Conservation (phyloP, 1,284 basidiomycete genomes). For the Uromyces viciae-fabae region DNA sequence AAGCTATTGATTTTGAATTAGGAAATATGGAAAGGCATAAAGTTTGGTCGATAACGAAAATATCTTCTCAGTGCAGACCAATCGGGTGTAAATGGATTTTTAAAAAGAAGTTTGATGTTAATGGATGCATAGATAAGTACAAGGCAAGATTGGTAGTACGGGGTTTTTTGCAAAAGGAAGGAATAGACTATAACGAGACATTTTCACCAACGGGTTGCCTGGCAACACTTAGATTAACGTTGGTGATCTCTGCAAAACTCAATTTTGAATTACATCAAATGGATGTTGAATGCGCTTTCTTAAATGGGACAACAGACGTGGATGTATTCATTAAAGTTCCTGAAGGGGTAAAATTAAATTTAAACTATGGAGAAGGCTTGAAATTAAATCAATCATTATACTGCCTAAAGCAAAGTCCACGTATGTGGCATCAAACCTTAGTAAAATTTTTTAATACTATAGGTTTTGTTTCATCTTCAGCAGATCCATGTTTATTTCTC, state of each 20-base stretch:
- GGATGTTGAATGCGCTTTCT: slow-evolving; percentile 12
- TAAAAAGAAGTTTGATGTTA: slow-evolving; percentile 1
- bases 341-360: not conserved
- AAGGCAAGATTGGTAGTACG: slow-evolving; percentile 9
- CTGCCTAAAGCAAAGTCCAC: slow-evolving; percentile 23
- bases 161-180: slow-evolving; percentile 33
- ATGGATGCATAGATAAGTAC: slow-evolving; percentile 1
- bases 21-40: not conserved
- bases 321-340: not conserved
- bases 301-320: not conserved
- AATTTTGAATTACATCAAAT: not conserved
- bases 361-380: not conserved
- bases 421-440: not conserved
- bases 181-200: not conserved
- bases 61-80: not conserved
- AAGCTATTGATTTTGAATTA: slow-evolving; percentile 11
- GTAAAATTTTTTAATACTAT: not conserved
- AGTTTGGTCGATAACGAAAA: not conserved
- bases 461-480: not conserved
- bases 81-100: slow-evolving; percentile 17
- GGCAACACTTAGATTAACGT: not conserved
- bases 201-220: slow-evolving; percentile 14
- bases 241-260: not conserved
- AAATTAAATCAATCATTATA: slow-evolving; percentile 24
- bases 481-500: not conserved